A percentile compares a stretch with the other conserved stretches of the same genome.
phyloP scores from a whole-genome alignment of 257 asterid species.

The Datura wrightii region DNA sequence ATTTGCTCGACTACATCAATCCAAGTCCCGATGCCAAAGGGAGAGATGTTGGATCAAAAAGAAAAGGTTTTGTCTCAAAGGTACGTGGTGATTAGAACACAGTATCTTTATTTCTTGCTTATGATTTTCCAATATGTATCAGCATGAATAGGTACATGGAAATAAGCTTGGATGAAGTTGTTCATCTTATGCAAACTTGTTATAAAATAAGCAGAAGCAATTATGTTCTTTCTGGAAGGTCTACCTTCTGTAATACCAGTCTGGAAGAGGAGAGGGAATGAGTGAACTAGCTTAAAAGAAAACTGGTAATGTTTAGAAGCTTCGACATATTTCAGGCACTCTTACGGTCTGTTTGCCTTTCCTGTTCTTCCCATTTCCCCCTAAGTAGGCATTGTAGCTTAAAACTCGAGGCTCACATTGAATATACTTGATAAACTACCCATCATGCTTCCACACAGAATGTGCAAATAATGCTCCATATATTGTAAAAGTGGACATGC shows the following conservation, averaged over 20 bases:
- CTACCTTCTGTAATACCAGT: slow-evolving; percentile 16
- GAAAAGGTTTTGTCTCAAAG: slow-evolving; percentile 69
- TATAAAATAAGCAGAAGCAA: slow-evolving; percentile 11
- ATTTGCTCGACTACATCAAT: slow-evolving; percentile 93
- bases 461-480: slow-evolving; percentile 24
- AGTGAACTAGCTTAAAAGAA: slow-evolving; percentile 2
- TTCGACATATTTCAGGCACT: slow-evolving; percentile 8
- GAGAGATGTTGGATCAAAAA: slow-evolving; percentile 74
- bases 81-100: slow-evolving; percentile 41
- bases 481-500: slow-evolving; percentile 4
- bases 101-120: slow-evolving; percentile 8
- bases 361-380: background rate
- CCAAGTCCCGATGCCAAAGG: slow-evolving; percentile 84
- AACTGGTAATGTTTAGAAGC: slow-evolving; percentile 10
- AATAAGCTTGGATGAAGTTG: slow-evolving; percentile 1
- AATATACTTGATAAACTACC: background rate
- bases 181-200: slow-evolving; percentile 21
- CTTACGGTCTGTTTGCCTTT: slow-evolving; percentile 2
- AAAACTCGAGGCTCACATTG: slow-evolving; percentile 23
- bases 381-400: background rate
- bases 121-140: slow-evolving; percentile 29
- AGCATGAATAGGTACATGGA: background rate
- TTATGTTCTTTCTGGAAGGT: slow-evolving; percentile 24
- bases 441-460: background rate
- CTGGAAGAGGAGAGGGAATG: slow-evolving; percentile 22